A percentile compares a stretch with the other conserved stretches of the same genome.
Conservation (phyloP, 2,329 filamentous ascomycete species). For the Hawksworthiomyces lignivorus region DNA sequence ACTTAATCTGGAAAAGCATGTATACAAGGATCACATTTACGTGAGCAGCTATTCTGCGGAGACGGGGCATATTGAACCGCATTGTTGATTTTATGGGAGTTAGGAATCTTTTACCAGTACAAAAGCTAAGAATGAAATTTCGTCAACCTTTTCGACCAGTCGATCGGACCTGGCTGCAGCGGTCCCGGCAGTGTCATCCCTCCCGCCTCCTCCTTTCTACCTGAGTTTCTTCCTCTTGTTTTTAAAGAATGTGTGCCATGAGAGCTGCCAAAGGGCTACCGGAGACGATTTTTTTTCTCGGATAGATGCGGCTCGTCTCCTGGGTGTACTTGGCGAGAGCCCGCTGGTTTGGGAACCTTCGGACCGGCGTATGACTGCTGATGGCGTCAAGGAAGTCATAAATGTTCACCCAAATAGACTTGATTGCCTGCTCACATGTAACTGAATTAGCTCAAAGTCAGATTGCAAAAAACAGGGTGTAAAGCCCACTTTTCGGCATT, state of each 20-base stretch:
- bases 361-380: slow-evolving; percentile 16
- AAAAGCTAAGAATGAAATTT: too few species aligned
- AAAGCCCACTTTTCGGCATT: slow-evolving; percentile 35
- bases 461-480: not conserved
- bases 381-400: slow-evolving; percentile 36
- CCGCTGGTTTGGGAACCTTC: slow-evolving; percentile 24
- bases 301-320: slow-evolving; percentile 32
- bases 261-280: slow-evolving; percentile 32
- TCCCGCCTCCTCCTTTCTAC: not conserved
- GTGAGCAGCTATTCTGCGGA: too few species aligned
- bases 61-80: too few species aligned
- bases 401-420: slow-evolving; percentile 40
- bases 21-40: too few species aligned
- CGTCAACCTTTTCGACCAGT: too few species aligned
- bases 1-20: too few species aligned
- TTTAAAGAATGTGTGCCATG: slow-evolving; percentile 24
- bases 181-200: too few species aligned
- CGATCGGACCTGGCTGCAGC: too few species aligned
- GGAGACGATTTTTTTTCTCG: slow-evolving; percentile 34
- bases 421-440: slow-evolving; percentile 27
- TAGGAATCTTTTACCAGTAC: too few species aligned
- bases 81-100: too few species aligned
- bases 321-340: slow-evolving; percentile 30
- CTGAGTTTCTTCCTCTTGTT: not conserved
- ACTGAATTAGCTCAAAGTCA: not conserved